Evolutionary conservation across 331 rosid species (phyloP).

Genomic region (Phaseolus coccineus): DNA sequence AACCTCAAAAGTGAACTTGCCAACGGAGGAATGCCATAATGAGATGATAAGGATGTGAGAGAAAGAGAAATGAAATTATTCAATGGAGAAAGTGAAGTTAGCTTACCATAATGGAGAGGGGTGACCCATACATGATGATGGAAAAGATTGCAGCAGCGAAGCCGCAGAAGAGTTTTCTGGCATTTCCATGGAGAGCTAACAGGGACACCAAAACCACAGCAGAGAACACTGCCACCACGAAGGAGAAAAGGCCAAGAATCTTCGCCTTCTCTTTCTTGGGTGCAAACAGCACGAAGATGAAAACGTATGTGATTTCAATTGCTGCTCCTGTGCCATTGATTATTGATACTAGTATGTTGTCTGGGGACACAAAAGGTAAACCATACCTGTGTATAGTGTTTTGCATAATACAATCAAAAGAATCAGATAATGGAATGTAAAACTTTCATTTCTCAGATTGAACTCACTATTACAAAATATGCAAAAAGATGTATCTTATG

Average conservation of each 20-base stretch:
- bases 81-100: background rate
- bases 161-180: constrained; percentile 75
- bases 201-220: constrained; percentile 72
- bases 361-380: constrained; percentile 74
- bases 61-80: background rate
- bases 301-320: constrained; percentile 67
- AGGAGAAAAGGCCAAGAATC: constrained; percentile 56
- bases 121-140: constrained; percentile 88
- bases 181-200: constrained; percentile 59
- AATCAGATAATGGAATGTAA: background rate
- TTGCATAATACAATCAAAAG: constrained; percentile 2
- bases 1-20: background rate
- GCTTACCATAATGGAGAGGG: constrained; percentile 83
- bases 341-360: constrained; percentile 75
- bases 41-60: background rate
- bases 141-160: constrained; percentile 71
- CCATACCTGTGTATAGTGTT: constrained; percentile 69
- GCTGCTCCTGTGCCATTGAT: constrained; percentile 79
- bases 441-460: too few species aligned
- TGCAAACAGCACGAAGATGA: constrained; percentile 60
- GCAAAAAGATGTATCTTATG: background rate
- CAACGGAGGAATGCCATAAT: background rate
- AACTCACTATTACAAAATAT: background rate
- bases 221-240: constrained; percentile 55
- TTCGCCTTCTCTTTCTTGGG: constrained; percentile 65